phyloP scores from a whole-genome alignment of 176 grass and related monocot species.

The Zea luxurians region DNA sequence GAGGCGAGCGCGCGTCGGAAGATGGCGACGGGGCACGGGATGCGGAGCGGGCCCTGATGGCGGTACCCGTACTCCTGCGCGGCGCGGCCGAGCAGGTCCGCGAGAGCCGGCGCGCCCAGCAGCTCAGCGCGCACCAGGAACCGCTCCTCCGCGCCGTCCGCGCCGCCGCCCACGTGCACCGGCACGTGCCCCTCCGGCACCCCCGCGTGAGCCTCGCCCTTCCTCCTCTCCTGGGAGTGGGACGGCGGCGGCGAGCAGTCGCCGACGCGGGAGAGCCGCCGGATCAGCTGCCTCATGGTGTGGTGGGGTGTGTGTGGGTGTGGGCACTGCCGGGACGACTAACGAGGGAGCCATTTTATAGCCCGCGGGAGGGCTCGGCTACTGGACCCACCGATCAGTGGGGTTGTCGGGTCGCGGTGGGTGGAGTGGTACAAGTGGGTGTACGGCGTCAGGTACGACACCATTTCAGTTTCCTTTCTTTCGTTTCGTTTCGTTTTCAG shows the following conservation, averaged over 20 bases:
- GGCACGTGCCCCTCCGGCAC: slow-evolving; percentile 71
- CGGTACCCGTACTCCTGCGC: slow-evolving; percentile 81
- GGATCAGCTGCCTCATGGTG: slow-evolving; percentile 60
- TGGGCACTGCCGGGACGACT: too few relatives aligned
- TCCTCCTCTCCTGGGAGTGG: neutral
- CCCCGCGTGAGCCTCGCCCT: neutral
- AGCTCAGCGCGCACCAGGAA: slow-evolving; percentile 70
- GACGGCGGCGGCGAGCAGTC: slow-evolving; percentile 39
- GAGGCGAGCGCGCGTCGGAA: slow-evolving; percentile 59
- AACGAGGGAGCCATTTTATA: slow-evolving; percentile 37
- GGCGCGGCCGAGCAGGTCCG: slow-evolving; percentile 57
- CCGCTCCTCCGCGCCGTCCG: slow-evolving; percentile 56
- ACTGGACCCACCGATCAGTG: neutral
- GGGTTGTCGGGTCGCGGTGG: neutral
- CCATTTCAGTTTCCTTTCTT: slow-evolving; percentile 22
- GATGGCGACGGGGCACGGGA: slow-evolving; percentile 54
- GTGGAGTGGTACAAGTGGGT: slow-evolving; percentile 48
- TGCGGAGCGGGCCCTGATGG: slow-evolving; percentile 72
- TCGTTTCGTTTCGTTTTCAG: neutral
- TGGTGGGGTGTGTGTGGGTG: neutral
- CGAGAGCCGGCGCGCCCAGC: slow-evolving; percentile 60
- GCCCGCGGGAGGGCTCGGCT: neutral
- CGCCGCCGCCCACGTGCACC: slow-evolving; percentile 52
- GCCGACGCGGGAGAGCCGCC: slow-evolving; percentile 63
- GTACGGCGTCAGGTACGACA: slow-evolving; percentile 64